A percentile compares a stretch with the other conserved stretches of the same genome.
These are phyloP conservation scores for Pseudocercospora crystallina DNA, from an alignment of 2,329 filamentous ascomycete genomes.

Conservation along the genomic window DNA sequence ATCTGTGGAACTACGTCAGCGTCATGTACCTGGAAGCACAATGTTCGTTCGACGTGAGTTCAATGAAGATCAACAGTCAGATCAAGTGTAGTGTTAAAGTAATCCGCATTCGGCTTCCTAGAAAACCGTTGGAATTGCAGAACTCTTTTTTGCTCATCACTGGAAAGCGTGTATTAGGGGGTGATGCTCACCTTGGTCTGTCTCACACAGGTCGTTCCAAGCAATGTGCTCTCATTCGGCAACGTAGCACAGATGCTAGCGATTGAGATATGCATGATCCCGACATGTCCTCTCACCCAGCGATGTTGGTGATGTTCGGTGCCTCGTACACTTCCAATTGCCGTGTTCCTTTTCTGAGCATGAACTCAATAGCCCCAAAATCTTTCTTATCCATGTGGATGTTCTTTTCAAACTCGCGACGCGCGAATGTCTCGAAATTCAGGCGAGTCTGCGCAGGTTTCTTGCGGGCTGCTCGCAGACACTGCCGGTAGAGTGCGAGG, in stretches of 20 bases:
- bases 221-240: no score
- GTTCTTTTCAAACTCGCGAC: constrained; percentile 72
- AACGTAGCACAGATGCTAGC: no score
- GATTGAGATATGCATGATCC: neutral
- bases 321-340: constrained; percentile 82
- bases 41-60: no score
- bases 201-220: no score
- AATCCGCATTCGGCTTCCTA: constrained; percentile 44
- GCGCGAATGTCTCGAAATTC: constrained; percentile 35
- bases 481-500: constrained; percentile 79
- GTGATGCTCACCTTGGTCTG: neutral
- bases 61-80: constrained; percentile 34
- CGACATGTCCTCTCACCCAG: constrained; percentile 19
- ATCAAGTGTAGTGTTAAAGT: constrained; percentile 50
- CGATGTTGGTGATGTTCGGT: constrained; percentile 75
- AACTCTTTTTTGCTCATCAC: constrained; percentile 50
- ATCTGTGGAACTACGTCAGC: no score
- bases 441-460: constrained; percentile 60
- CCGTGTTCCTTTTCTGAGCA: constrained; percentile 75
- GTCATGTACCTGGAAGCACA: no score
- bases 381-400: constrained; percentile 73
- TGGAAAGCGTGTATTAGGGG: no score
- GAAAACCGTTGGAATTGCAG: constrained; percentile 50
- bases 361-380: constrained; percentile 80
- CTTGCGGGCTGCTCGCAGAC: constrained; percentile 74